Conservation (phyloP, 768 basidiomycete genomes). For the Terana coerulea region DNA sequence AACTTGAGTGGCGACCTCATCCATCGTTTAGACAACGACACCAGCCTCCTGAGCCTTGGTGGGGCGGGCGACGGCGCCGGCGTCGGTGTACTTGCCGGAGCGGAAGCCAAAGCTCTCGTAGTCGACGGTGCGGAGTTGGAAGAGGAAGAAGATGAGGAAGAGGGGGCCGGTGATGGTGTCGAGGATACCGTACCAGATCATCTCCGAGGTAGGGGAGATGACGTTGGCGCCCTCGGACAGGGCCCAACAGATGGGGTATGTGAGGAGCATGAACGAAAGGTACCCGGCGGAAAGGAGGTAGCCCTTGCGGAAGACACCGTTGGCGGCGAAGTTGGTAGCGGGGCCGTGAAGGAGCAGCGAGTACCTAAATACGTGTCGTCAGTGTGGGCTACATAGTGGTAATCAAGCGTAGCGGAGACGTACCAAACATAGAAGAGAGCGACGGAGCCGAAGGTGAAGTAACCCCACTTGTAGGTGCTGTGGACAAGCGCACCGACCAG, state of each 20-base stretch:
- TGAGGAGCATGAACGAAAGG: constrained; percentile 50
- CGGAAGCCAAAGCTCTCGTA: constrained; percentile 23
- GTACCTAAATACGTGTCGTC: constrained; percentile 22
- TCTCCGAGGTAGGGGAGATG: constrained; percentile 48
- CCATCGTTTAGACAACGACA: too few species aligned
- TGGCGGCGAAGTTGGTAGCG: constrained; percentile 24
- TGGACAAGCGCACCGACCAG: constrained; percentile 46
- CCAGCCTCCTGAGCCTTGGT: background rate
- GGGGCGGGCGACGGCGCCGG: background rate
- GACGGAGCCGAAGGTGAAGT: constrained; percentile 41
- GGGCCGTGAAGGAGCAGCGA: constrained; percentile 26
- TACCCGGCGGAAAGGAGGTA: constrained; percentile 36
- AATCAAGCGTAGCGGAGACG: constrained; percentile 18
- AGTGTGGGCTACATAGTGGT: background rate
- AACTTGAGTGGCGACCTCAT: too few species aligned
- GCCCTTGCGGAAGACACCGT: constrained; percentile 20
- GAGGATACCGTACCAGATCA: constrained; percentile 52
- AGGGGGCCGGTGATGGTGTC: constrained; percentile 36
- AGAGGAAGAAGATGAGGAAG: constrained; percentile 33
- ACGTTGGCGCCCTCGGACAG: constrained; percentile 48
- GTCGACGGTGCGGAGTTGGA: constrained; percentile 22
- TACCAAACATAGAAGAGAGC: constrained; percentile 40
- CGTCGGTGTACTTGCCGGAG: constrained; percentile 25
- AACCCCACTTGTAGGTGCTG: constrained; percentile 51
- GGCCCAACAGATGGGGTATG: constrained; percentile 60